phyloP scores from a whole-genome alignment of 225 moss, liverwort and hornwort species.

The Marchantia paleacea region DNA sequence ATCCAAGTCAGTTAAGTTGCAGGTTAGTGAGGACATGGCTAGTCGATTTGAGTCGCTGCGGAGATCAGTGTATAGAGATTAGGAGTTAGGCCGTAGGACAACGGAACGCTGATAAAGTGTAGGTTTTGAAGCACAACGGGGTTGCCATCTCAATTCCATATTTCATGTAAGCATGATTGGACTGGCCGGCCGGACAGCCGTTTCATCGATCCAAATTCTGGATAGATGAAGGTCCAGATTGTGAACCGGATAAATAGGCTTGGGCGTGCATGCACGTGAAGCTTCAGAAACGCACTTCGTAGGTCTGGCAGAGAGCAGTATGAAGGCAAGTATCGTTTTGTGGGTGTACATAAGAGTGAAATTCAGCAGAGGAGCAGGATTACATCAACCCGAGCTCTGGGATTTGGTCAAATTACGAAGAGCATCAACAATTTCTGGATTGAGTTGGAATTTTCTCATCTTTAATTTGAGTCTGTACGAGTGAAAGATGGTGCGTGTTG shows the following conservation, averaged over 20 bases:
- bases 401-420: neutral
- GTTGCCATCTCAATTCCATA: neutral
- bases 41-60: neutral
- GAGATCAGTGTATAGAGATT: conserved; percentile 3
- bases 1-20: neutral
- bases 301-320: neutral
- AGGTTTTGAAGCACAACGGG: neutral
- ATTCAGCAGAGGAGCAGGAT: neutral
- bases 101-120: neutral
- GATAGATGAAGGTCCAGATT: neutral
- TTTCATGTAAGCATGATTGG: neutral
- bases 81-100: neutral
- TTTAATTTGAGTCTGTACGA: neutral
- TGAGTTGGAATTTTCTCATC: neutral
- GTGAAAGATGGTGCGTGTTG: neutral
- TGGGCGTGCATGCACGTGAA: neutral
- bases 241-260: neutral
- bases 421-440: neutral
- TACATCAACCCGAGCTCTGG: neutral
- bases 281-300: neutral
- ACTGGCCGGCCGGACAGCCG: neutral
- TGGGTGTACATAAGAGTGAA: conserved; percentile 12
- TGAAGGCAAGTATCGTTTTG: neutral
- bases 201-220: neutral
- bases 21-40: neutral